Evolutionary conservation across 495 filamentous ascomycete species (phyloP), one percentile per base, ranked within the genome.

Genomic region (Aspergillus steynii): DNA sequence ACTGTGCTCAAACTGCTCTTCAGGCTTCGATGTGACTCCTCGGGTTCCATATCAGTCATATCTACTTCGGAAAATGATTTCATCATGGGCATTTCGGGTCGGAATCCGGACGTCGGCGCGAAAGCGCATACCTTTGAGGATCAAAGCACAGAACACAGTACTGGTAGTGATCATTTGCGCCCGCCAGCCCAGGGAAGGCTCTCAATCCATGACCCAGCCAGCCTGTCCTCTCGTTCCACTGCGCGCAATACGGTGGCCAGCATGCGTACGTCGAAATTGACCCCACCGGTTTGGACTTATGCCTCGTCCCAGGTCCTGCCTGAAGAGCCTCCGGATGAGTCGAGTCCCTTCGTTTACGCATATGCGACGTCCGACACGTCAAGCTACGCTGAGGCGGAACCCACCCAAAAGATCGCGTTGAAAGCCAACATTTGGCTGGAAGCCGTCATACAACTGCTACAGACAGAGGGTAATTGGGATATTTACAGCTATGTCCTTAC

Each of bases 401-500:
- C 66, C 0, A 56, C 60, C 28, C 62, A 62, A 55, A 63, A 60
- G 53, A 61, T 70, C 12, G 73, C 83, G 27, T 69, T 97, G 51
- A 83, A 90, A 57, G 83, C 92, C 29, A 82, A 82, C 15, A 73
- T 86, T 52, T 97, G 92, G 89, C 79, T 97, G 15, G 89, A 95
- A 54, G 77, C 84, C 8, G 74, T 96, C 45, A 84, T 93, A 45
- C 82, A 82, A 2, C 75, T 96, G 25, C 76, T 99, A 32, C 86
- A 91, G 64, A 79, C 89, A 47, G 90, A 88, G 51, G 85, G 85
- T 31, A 90, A 97, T 55, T 99, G 96, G 96, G 93, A 98, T 72
- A 77, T 96, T 1, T 96, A 96, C 80, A 93, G 90, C 74, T 97
- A 92, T 70, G 83, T 95, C 31, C 80, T 98, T 12, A 88, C 90